phyloP scores from a whole-genome alignment of 2,329 filamentous ascomycete species.

The Alternaria dauci region DNA sequence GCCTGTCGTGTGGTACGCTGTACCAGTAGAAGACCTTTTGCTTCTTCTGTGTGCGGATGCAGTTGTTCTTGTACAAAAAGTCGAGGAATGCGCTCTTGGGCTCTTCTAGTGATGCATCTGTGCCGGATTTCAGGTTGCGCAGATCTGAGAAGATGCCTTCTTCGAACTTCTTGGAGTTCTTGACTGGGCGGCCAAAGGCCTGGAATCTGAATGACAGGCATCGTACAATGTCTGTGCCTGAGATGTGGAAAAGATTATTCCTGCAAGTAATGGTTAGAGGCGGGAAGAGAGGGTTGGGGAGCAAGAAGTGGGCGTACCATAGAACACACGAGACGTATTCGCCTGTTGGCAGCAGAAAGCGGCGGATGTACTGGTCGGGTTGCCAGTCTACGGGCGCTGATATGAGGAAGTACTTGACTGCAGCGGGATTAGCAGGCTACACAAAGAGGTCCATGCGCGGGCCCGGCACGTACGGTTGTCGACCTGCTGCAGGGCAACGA shows the following conservation, averaged over 20 bases:
- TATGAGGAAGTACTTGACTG: conserved; percentile 99
- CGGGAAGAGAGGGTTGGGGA: neutral
- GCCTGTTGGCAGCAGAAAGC: conserved; percentile 93
- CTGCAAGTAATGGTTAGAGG: conserved; percentile 54
- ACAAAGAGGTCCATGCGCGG: conserved; percentile 22
- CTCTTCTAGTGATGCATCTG: conserved; percentile 96
- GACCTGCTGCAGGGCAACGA: conserved; percentile 96
- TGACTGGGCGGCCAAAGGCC: conserved; percentile 96
- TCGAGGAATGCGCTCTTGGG: conserved; percentile 98
- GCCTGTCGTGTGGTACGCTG: conserved; percentile 94
- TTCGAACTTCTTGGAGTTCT: conserved; percentile 99
- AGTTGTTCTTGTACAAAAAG: conserved; percentile 99
- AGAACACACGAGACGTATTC: conserved; percentile 99
- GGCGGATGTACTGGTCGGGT: conserved; percentile 92
- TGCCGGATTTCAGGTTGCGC: conserved; percentile 97
- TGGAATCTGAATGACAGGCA: conserved; percentile 98
- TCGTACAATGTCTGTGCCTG: conserved; percentile 97
- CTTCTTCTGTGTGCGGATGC: conserved; percentile 99
- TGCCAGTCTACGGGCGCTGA: conserved; percentile 98
- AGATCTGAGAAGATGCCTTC: conserved; percentile 99
- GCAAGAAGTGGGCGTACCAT: conserved; percentile 64
- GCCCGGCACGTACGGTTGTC: conserved; percentile 80
- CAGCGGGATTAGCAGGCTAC: conserved; percentile 40
- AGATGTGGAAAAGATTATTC: conserved; percentile 99
- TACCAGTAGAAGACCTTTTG: conserved; percentile 99